phyloP scores from a whole-genome alignment of 805 yeast species.

The Zygosaccharomyces lentus region DNA sequence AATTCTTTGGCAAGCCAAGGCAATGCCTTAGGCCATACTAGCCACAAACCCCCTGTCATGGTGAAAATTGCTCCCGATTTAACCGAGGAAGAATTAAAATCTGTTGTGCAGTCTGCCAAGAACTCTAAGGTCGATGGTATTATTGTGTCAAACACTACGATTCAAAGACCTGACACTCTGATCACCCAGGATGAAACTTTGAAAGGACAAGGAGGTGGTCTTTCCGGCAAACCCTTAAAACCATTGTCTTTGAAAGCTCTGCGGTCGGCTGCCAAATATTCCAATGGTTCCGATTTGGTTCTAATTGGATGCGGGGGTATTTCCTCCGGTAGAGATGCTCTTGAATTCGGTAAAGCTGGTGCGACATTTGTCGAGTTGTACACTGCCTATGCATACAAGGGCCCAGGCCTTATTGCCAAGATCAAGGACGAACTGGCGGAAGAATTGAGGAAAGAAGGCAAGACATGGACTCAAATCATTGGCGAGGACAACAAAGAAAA shows the following conservation, averaged over 20 bases:
- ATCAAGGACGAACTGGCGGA: conserved; percentile 55
- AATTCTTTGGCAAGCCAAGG: conserved; percentile 44
- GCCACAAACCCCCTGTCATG: conserved; percentile 64
- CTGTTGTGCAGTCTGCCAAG: conserved; percentile 78
- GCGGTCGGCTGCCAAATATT: conserved; percentile 62
- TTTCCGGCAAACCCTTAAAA: conserved; percentile 89
- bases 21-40: conserved; percentile 27
- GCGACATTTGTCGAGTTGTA: conserved; percentile 85
- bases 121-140: conserved; percentile 82
- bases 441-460: conserved; percentile 66
- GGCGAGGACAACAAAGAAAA: conserved; percentile 50
- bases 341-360: conserved; percentile 90
- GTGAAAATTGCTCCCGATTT: conserved; percentile 95
- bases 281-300: conserved; percentile 69
- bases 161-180: conserved; percentile 68
- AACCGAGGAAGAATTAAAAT: conserved; percentile 69
- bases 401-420: conserved; percentile 74
- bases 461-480: conserved; percentile 77
- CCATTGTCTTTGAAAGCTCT: conserved; percentile 72
- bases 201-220: conserved; percentile 70
- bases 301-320: conserved; percentile 95
- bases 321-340: conserved; percentile 77
- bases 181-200: conserved; percentile 45
- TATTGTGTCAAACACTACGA: conserved; percentile 87
- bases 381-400: conserved; percentile 88